Percentiles rank a stretch among this genome's conserved stretches.
Evolutionary conservation across 352 stramenopile genomes (phyloP).

Genomic region (Globisporangium splendens): DNA sequence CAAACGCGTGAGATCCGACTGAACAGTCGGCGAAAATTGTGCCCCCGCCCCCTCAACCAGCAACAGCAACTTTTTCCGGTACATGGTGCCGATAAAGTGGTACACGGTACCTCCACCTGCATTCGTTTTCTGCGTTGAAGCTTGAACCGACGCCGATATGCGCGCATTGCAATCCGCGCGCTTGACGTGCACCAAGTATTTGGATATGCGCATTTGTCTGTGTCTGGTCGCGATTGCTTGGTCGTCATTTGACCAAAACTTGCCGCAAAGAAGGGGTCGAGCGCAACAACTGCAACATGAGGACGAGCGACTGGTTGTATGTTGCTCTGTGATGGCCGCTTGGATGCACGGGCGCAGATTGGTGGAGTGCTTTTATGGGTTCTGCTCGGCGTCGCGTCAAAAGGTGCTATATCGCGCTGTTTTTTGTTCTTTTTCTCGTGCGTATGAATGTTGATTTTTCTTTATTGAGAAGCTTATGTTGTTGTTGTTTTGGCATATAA

Average conservation of each 20-base stretch:
- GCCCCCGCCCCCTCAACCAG: background rate
- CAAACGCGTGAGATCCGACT: background rate
- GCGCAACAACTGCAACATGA: no score
- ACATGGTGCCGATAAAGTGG: conserved; percentile 1
- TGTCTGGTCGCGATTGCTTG: no score
- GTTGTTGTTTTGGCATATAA: no score
- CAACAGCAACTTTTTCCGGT: conserved; percentile 2
- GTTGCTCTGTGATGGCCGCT: background rate
- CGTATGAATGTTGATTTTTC: conserved; percentile 8
- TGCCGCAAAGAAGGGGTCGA: no score
- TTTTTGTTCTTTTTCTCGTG: background rate
- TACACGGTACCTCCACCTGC: background rate
- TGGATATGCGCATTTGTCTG: background rate
- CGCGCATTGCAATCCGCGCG: background rate
- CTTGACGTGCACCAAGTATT: background rate
- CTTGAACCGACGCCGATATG: conserved; percentile 18
- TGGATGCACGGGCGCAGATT: conserved; percentile 4
- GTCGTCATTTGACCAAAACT: no score
- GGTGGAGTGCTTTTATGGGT: background rate
- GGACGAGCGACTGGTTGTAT: no score
- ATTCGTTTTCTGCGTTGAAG: background rate
- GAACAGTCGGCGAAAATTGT: background rate
- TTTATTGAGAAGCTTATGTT: conserved; percentile 13
- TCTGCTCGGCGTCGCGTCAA: conserved; percentile 4
- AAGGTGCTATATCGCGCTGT: conserved; percentile 10